Evolutionary conservation across 495 filamentous ascomycete genomes (phyloP), one percentile per base, ranked within the genome.

Genomic region (Daldinia decipiens): DNA sequence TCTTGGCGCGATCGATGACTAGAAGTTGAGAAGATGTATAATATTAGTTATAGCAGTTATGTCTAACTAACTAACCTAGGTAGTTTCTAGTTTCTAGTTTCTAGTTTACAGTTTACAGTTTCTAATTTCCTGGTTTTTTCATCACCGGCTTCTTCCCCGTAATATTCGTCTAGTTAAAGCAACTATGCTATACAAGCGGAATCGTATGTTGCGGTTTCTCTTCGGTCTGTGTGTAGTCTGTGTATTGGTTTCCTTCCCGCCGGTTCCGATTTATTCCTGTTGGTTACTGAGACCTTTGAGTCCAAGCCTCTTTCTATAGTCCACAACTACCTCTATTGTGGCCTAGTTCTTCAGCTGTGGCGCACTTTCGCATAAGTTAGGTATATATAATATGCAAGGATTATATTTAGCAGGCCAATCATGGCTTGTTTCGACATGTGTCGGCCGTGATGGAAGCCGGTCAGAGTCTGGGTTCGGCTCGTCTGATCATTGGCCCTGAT

Each of bases 271-370:
- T 61, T 27, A 26, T 62, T 65, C 59, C 43, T 65, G 54, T 34
- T 56, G 32, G 29, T 15, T 26, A 39, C 62, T 70, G 56, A 74
- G 65, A 76, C 66, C 50, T 72, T 43, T 73, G 13, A 57, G 47
- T 58, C 50, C 39, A 65, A 74, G 67, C 72, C 73, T 59, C 62
- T 71, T 72, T 65, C 26, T 65, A 65, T 63, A 59, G 45, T 64
- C 58, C 65, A 54, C 54, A 43, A 26, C 27, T 55, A 60, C 59
- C 39, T 59, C 58, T 63, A 62, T 65, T 65, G 75, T 61, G 70
- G 67, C 73, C 68, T 75, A 67, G 65, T 71, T 56, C 74, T 74
- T 81, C 78, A 83, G 81, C 81, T 80, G 77, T 82, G 81, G 81
- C 80, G 81, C 75, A 73, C 70, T 72, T 65, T 72, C 68, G 62